Base-by-base conservation (phyloP, 139 green algal species). In the Tetraselmis striata region DNA sequence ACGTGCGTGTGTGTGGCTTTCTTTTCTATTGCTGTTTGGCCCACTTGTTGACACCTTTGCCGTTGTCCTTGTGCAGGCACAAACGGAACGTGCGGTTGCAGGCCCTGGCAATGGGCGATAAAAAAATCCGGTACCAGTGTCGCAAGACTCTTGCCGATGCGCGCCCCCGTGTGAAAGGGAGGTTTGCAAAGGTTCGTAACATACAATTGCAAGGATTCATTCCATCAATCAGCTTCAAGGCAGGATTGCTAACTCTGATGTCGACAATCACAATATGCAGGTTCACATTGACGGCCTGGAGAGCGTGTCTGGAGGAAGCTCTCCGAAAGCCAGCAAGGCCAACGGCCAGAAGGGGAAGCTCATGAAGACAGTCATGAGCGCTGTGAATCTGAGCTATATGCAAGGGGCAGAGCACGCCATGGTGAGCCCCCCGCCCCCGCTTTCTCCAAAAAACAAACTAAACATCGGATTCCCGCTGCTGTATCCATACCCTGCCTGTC, bases 141-240 rank as follows among this genome's bases (percentile, higher is more conserved):
- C 83, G 88, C n/a, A 90, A 92, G 84, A 84, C 79, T 29, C 84
- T 89, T 29, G 88, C 88, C 1, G 84, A 90, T 78, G 31, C 75
- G 31, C 80, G 88, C 0, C 82, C 84, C 2, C 76, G 88, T 1
- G 59, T 89, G 29, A 87, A 86, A 29, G 88, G 88, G 29, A 75
- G 88, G 1, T 92, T 92, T 32, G 86, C 82, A 1, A 83, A 83
- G 59, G 75, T 76, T 18, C 18, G 45, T 67, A 18, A 25, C 18
- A 67, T 67, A 18, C 18, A 18, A 18, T 67, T 67, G 45, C 45
- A 5, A 25, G 45, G n/a, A n/a, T n/a, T n/a, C n/a, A n/a, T 67
- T 67, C 18, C 45, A 67, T 67, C 45, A 18, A 5, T 67, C 18
- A 5, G 11, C 18, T 18, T 18, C 18, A 5, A 67, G 5, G 45